These are phyloP conservation scores for Claviceps sp. DNA, from an alignment of 2,329 filamentous ascomycete species.

Conservation along the genomic window DNA sequence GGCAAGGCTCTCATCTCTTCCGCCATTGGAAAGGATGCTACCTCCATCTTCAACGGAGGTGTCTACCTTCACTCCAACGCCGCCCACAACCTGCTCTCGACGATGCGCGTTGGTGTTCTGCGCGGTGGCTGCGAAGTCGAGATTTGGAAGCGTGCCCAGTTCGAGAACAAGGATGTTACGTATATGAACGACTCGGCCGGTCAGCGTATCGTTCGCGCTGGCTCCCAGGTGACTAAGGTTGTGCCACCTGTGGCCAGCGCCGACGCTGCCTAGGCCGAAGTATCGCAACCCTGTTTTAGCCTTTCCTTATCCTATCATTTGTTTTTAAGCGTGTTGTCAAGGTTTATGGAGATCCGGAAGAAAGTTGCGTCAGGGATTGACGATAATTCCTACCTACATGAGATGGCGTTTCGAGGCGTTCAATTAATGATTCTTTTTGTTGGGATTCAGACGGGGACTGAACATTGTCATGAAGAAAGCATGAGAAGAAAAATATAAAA, in stretches of 20 bases:
- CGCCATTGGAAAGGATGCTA: slow-evolving; percentile 76
- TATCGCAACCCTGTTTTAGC: background rate
- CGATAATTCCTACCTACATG: background rate
- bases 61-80: slow-evolving; percentile 85
- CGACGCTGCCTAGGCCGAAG: slow-evolving; percentile 53
- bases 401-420: slow-evolving; percentile 3
- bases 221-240: slow-evolving; percentile 74
- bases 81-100: slow-evolving; percentile 76
- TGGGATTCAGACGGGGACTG: background rate
- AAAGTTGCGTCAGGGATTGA: background rate
- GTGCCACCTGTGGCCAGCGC: slow-evolving; percentile 68
- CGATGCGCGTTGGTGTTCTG: slow-evolving; percentile 78
- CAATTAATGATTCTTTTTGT: background rate
- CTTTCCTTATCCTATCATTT: background rate
- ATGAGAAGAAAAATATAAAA: no score
- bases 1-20: slow-evolving; percentile 76
- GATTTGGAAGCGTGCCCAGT: slow-evolving; percentile 81
- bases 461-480: no score
- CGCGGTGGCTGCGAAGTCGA: slow-evolving; percentile 80
- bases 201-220: slow-evolving; percentile 73
- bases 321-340: slow-evolving; percentile 1
- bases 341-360: background rate
- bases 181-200: slow-evolving; percentile 71
- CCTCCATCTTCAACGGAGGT: slow-evolving; percentile 83
- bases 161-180: slow-evolving; percentile 71